Evolutionary conservation across 495 filamentous ascomycete genomes (phyloP), one percentile per base, ranked within the genome.

Genomic region (Hypoxylon perforatum): DNA sequence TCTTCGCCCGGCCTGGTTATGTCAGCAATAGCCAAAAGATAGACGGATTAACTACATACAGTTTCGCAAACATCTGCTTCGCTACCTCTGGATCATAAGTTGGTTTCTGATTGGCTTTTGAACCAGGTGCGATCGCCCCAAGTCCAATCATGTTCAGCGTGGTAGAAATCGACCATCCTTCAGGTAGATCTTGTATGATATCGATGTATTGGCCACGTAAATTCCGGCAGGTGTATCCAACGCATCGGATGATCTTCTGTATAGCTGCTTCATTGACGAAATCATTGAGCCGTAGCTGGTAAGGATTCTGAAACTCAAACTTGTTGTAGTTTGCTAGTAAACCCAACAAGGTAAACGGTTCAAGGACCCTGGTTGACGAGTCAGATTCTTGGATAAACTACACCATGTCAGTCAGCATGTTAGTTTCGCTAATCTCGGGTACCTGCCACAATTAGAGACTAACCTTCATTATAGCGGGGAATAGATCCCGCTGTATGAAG

Each of bases 311-410:
- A 58, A 96, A 92, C 78, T 99, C 95, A 70, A 98, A 99, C 77
- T 97, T 99, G 84, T 97, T 97, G 84, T 97, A 98, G 77, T 99
- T 99, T 66, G 91, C 92, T 55, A 99, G 80, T n/a, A 97, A 79
- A 7, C 94, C 96, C 4, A 97, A 80, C 38, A 97, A 84, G 25
- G 90, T 85, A 59, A 97, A 94, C 0, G 94, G 91, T 55, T 91
- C 86, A 22, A 92, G 82, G 46, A 85, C 86, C 64, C 87, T 80
- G 1, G 82, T 75, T 3, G 84, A 77, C 49, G 81, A 83, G 35
- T 93, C 90, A 10, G 87, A 84, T 57, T 96, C 93, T 79, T 96
- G 92, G 55, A 97, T 88, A 73, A 92, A 92, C 93, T 97, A 65
- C 6, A 19, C 38, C 4, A 9, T 2, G 61, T 76, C 33, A 53